Evolutionary conservation across 1,284 basidiomycete species (phyloP).

Genomic region (Puccinia novopanici): DNA sequence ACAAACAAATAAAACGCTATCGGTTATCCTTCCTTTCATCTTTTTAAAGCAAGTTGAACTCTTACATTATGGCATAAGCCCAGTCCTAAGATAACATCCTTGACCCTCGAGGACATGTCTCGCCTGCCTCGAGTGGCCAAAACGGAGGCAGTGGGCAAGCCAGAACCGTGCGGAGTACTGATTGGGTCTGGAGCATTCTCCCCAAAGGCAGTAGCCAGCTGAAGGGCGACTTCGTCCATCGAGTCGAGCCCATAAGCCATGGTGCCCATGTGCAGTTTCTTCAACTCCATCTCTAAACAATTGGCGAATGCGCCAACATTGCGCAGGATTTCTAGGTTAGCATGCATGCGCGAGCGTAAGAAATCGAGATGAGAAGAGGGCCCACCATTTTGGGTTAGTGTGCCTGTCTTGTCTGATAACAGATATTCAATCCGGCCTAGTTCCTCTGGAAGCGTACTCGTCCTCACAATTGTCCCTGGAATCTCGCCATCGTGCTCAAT

Average conservation of each 20-base stretch:
- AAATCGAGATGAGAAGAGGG: background rate
- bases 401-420: conserved; percentile 95
- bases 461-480: conserved; percentile 90
- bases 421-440: conserved; percentile 94
- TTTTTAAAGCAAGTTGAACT: conserved; percentile 36
- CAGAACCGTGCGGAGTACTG: background rate
- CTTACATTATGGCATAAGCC: conserved; percentile 93
- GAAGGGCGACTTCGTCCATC: conserved; percentile 95
- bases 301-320: too few relatives aligned
- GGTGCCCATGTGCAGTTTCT: conserved; percentile 96
- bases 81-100: conserved; percentile 87
- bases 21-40: conserved; percentile 2
- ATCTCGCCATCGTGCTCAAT: conserved; percentile 93
- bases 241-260: conserved; percentile 94
- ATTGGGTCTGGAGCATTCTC: conserved; percentile 21
- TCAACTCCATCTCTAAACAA: conserved; percentile 97
- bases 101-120: conserved; percentile 92
- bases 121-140: conserved; percentile 78
- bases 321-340: background rate
- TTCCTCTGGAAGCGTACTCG: conserved; percentile 94
- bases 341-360: conserved; percentile 25
- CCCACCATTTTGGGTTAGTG: conserved; percentile 91
- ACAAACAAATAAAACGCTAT: background rate
- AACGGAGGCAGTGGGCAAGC: conserved; percentile 70
- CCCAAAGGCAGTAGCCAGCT: conserved; percentile 74